Evolutionary conservation across 2,329 filamentous ascomycete species (phyloP), one percentile per base, ranked within the genome.

Genomic region (Neurospora crassa): DNA sequence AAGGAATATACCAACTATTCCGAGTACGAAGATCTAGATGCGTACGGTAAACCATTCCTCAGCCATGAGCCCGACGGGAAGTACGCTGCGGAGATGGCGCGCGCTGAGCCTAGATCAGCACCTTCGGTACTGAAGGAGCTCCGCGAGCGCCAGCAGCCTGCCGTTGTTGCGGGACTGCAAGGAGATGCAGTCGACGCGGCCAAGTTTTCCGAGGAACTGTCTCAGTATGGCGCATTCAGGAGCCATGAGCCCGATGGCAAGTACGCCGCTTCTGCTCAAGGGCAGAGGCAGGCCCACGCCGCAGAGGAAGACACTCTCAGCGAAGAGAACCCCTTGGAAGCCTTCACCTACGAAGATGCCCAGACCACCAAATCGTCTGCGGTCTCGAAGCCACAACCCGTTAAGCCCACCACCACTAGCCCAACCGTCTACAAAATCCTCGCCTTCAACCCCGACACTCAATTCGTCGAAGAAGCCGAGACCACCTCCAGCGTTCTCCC

Each of bases 361-460:
- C 74, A 76, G 29, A 63, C 29, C 53, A 72, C 72, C 16, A 73
- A 68, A 4, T 40, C 40, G 1, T 29, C 70, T 29, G 47, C 59
- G 2, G 24, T 83, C 16, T 83, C 79, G 41, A 78, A 81, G 42
- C 82, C 84, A 0, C 82, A 85, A 74, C 84, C 84, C 4, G 77
- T 86, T 42, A 82, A 87, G 73, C 83, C 81, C 7, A 83, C 70
- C 5, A 2, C 34, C 63, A 40, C 40, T 3, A 29, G 3, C 24
- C 70, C 74, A 11, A 34, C 71, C 37, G 69, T 86, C 3, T 92
- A 91, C 82, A 91, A 88, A 77, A 85, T 92, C 42, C 82, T 93
- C 6, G 90, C 88, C 1, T 92, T 90, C 75, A 88, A 92, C 74
- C 82, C 87, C 1, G 82, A 81, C 10, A 88, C 85, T 74, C 84